These are phyloP conservation scores for Trichoderma brevicompactum DNA, from an alignment of 2,329 filamentous ascomycete species.

Conservation along the genomic window DNA sequence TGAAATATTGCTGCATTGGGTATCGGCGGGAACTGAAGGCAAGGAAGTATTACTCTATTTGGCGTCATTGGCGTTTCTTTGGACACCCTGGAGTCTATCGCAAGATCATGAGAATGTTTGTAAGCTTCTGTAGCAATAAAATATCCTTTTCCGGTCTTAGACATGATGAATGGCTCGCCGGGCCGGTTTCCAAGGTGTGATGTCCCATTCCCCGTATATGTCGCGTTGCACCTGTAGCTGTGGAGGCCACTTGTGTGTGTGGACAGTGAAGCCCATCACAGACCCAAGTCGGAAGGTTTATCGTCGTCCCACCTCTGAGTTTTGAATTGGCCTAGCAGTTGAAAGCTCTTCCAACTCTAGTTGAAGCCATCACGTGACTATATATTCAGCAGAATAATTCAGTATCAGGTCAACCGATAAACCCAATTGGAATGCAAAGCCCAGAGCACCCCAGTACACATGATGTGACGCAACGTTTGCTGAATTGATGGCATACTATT, in stretches of 20 bases:
- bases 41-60: constrained; percentile 33
- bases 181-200: background rate
- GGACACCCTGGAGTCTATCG: constrained; percentile 32
- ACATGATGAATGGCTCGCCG: background rate
- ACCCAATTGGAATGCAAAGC: background rate
- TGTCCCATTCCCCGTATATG: background rate
- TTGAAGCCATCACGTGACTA: constrained; percentile 14
- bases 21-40: constrained; percentile 33
- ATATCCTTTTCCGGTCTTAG: constrained; percentile 7
- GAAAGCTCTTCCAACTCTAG: background rate
- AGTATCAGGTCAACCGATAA: background rate
- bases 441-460: no score
- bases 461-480: no score
- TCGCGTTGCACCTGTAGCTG: background rate
- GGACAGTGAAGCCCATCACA: constrained; percentile 1
- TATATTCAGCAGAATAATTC: background rate
- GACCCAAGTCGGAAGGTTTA: background rate
- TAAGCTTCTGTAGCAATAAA: constrained; percentile 28
- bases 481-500: no score
- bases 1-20: constrained; percentile 41
- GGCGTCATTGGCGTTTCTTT: constrained; percentile 33
- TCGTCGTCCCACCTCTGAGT: background rate
- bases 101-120: constrained; percentile 13
- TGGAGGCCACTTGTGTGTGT: background rate
- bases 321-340: background rate